Percentiles rank a stretch among this genome's conserved stretches.
Evolutionary conservation across 2,329 filamentous ascomycete species (phyloP).

Genomic region (Diaporthe caulivora): DNA sequence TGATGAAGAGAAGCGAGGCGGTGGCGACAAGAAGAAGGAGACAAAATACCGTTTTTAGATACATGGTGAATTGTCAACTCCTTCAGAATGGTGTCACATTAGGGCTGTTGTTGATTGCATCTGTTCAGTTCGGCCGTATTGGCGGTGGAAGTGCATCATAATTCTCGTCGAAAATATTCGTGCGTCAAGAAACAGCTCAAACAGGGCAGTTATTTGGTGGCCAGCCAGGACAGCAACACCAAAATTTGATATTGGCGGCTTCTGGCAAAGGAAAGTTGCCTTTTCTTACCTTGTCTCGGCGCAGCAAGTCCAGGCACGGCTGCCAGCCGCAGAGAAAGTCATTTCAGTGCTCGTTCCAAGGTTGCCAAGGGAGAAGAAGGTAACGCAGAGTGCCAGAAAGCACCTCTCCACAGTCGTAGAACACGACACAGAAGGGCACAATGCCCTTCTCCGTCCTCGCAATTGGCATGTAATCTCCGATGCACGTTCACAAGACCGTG

Average conservation of each 20-base stretch:
- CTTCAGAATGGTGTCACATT: neutral
- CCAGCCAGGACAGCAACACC: neutral
- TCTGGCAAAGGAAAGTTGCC: neutral
- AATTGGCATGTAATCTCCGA: neutral
- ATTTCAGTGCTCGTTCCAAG: neutral
- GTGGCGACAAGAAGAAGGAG: conserved; percentile 68
- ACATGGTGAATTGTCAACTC: neutral
- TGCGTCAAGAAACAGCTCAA: neutral
- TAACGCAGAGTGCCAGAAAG: neutral
- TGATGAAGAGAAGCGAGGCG: conserved; percentile 79
- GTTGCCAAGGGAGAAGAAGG: neutral
- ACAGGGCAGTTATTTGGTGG: neutral
- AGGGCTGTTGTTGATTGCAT: neutral
- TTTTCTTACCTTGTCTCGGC: neutral
- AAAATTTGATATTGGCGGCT: neutral
- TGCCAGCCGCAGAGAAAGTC: neutral
- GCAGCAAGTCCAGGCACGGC: neutral
- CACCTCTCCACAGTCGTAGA: neutral
- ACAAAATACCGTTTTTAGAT: conserved; percentile 63
- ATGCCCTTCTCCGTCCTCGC: neutral
- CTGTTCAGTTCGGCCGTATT: neutral
- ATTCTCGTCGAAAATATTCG: neutral
- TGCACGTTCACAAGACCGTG: neutral
- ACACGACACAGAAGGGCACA: neutral
- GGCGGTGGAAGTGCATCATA: neutral